Percentiles rank a stretch among this genome's conserved stretches.
phyloP scores from a whole-genome alignment of 2,329 filamentous ascomycete genomes.

The Blastomyces parvus region DNA sequence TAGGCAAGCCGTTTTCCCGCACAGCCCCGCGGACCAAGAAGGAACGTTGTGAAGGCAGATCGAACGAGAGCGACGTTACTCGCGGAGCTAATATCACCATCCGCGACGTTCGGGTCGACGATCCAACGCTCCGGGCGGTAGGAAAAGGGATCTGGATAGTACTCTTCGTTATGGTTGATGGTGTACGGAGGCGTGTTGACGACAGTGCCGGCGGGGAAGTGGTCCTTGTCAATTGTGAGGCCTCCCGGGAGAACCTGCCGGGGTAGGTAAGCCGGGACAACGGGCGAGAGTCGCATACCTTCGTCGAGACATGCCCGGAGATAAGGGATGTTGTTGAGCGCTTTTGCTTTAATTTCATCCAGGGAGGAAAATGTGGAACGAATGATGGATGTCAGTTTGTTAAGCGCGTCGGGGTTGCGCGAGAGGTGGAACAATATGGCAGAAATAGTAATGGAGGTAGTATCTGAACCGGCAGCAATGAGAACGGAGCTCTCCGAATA shows the following conservation, averaged over 20 bases:
- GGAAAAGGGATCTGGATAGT: conserved; percentile 24
- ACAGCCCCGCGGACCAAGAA: conserved; percentile 34
- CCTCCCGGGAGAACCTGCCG: conserved; percentile 26
- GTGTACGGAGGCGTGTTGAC: conserved; percentile 27
- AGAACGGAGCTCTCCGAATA: conserved; percentile 42
- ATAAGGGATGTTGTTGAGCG: conserved; percentile 30
- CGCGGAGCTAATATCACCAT: conserved; percentile 13
- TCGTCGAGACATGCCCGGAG: conserved; percentile 38
- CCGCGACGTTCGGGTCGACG: conserved; percentile 14
- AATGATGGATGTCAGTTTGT: conserved; percentile 26
- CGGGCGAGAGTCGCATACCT: conserved; percentile 27
- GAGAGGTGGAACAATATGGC: conserved; percentile 34
- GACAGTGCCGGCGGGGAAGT: conserved; percentile 24
- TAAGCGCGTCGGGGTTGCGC: conserved; percentile 24
- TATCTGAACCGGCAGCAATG: conserved; percentile 42
- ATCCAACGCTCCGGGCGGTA: conserved; percentile 33
- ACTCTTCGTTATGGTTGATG: conserved; percentile 27
- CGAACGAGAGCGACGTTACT: conserved; percentile 39
- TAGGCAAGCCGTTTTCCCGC: conserved; percentile 37
- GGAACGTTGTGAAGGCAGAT: conserved; percentile 23
- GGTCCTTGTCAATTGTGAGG: conserved; percentile 24
- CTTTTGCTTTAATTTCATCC: conserved; percentile 28
- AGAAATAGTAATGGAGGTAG: conserved; percentile 32
- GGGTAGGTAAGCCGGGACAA: conserved; percentile 21
- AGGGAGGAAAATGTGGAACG: conserved; percentile 28